Evolutionary conservation across 768 basidiomycete genomes (phyloP), one percentile per base, ranked within the genome.

Genomic region (Boletus rex-veris): DNA sequence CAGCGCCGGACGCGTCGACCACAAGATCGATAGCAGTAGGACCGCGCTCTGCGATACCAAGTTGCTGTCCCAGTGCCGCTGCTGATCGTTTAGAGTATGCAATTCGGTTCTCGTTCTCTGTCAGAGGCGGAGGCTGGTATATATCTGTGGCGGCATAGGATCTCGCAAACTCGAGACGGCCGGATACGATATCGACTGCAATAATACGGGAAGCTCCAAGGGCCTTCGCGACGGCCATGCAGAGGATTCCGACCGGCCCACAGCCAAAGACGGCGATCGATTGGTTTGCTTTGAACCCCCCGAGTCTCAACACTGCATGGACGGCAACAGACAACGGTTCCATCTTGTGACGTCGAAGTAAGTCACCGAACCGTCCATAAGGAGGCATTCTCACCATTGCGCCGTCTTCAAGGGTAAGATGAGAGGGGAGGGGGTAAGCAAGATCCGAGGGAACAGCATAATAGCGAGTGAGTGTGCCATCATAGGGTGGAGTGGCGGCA

Each of bases 151-250:
- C 93, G 5, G 86, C 90, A 68, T 95, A 95, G 28, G 65, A 62
- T 69, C 87, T 88, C 16, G 95, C 93, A 65, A 98, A 97, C 46
- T 90, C 80, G 45, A 98, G 83, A 36, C 95, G 86, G 28, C 77
- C 70, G 31, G 81, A 74, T 49, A 85, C 78, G 57, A 92, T 87
- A 65, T 94, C 94, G 56, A 96, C 81, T 4, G 86, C 94, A 55
- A 98, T 80, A 57, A 96, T 79, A 45, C 88, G 85, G 39, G 80
- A 77, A 3, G 93, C 96, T 35, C 93, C 94, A 44, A 96, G 77
- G 3, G 95, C 94, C 68, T 88, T 94, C 7, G 96, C 95, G n/a
- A 93, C 92, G 7, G 92, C 94, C 89, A 95, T 92, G 66, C 88
- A 90, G 19, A 97, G 81, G 28, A 96, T 74, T n/a, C 88, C 87